Base-by-base conservation (phyloP, 768 basidiomycete species). In the Tylopilus rubrobrunneus region DNA sequence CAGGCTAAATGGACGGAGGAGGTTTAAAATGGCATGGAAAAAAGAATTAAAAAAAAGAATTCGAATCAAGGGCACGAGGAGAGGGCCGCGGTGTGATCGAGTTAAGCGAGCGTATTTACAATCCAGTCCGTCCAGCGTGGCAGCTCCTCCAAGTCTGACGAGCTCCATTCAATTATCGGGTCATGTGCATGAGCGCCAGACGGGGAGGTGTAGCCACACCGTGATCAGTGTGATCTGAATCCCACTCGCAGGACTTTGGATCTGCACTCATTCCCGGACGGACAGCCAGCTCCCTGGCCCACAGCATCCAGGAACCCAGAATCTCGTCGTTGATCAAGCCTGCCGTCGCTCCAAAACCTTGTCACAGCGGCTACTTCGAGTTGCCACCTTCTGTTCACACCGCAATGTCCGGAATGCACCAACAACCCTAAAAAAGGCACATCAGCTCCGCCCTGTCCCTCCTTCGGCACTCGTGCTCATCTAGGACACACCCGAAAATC, bases 31-130 rank as follows among this genome's bases (percentile, higher is more conserved):
- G 78, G 75, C 70, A 79, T 71, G 71, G 73, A 78, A 83, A 78
- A 64, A 81, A 48, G 37, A 63, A 80, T 81, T 14, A 49, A 45
- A 46, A 44, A 65, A 82, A 82, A 81, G 79, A 80, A 82, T 77
- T 80, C 77, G 78, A 79, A 80, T 75, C 73, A 67, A 73, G 79
- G 80, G 69, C 83, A 86, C 83, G 84, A 85, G 84, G 83, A 79
- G 70, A 67, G 70, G 63, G 68, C 70, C 68, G 68, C 67, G 70
- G 70, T 71, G 59, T 71, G 61, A 71, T 70, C 68, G 52, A 66
- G 68, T 70, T 70, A 70, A 71, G 70, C 68, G 68, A 70, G 65
- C 45, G 64, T 55, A 68, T 70, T 70, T 64, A 70, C 68, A 70
- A 70, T 71, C 67, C 64, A 66, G 62, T 66, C 67, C 58, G 58